phyloP scores from a whole-genome alignment of 2,329 filamentous ascomycete species.

The Gaeumannomyces sp. region DNA sequence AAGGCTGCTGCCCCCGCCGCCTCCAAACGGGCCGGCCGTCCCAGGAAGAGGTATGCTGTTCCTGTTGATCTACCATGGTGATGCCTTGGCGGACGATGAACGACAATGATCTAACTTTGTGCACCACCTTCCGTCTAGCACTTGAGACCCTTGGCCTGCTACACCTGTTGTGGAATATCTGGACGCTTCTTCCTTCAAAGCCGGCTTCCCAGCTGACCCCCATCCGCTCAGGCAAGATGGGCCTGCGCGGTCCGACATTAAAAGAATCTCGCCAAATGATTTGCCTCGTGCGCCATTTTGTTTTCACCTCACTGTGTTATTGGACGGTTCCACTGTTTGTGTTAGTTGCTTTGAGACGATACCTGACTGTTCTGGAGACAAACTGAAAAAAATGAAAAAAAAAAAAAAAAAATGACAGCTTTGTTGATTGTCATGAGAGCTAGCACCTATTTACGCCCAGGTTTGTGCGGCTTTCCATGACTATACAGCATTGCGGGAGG shows the following conservation, averaged over 20 bases:
- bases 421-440: neutral
- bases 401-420: neutral
- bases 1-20: neutral
- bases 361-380: neutral
- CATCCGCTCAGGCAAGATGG: neutral
- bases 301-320: neutral
- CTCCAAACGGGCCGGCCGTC: conserved; percentile 1
- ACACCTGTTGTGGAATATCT: neutral
- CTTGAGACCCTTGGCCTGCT: neutral
- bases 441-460: neutral
- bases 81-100: neutral
- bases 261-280: neutral
- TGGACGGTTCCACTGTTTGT: neutral
- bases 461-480: neutral
- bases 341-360: neutral
- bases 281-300: neutral
- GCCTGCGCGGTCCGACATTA: neutral
- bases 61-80: neutral
- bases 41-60: neutral
- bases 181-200: neutral
- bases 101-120: neutral
- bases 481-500: neutral
- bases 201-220: neutral
- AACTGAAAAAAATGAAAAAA: neutral
- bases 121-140: neutral